Conservation (phyloP, 1,284 basidiomycete genomes). For the Chalciporus sp. region DNA sequence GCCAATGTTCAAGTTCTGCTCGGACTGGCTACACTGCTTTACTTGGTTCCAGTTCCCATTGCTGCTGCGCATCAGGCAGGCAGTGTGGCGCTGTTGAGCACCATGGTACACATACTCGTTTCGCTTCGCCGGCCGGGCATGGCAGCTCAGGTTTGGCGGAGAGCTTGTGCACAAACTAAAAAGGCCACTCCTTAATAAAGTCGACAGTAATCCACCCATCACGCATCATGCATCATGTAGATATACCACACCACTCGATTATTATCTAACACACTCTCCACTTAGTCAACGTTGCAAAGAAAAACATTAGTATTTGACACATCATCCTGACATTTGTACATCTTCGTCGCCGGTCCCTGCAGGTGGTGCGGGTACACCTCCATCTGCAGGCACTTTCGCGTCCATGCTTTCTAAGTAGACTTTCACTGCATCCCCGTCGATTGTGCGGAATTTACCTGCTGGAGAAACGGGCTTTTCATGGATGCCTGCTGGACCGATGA, state of each 20-base stretch:
- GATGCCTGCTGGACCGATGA: constrained; percentile 72
- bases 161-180: constrained; percentile 30
- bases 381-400: constrained; percentile 54
- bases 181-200: constrained; percentile 8
- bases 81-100: constrained; percentile 86
- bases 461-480: constrained; percentile 56
- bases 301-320: constrained; percentile 16
- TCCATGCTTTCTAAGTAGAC: constrained; percentile 74
- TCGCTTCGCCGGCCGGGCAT: constrained; percentile 72
- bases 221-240: constrained; percentile 15
- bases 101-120: constrained; percentile 78
- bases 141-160: constrained; percentile 68
- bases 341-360: constrained; percentile 57
- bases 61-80: constrained; percentile 96
- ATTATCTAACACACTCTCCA: constrained; percentile 11
- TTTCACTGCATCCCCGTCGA: constrained; percentile 76
- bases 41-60: constrained; percentile 91
- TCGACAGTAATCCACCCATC: background rate
- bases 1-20: constrained; percentile 87
- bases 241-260: constrained; percentile 28
- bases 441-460: constrained; percentile 71
- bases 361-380: constrained; percentile 39
- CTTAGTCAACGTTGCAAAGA: constrained; percentile 9
- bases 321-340: constrained; percentile 77
- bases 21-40: constrained; percentile 90